phyloP scores from a whole-genome alignment of 2,329 filamentous ascomycete genomes.

The Cladosporium sp. region DNA sequence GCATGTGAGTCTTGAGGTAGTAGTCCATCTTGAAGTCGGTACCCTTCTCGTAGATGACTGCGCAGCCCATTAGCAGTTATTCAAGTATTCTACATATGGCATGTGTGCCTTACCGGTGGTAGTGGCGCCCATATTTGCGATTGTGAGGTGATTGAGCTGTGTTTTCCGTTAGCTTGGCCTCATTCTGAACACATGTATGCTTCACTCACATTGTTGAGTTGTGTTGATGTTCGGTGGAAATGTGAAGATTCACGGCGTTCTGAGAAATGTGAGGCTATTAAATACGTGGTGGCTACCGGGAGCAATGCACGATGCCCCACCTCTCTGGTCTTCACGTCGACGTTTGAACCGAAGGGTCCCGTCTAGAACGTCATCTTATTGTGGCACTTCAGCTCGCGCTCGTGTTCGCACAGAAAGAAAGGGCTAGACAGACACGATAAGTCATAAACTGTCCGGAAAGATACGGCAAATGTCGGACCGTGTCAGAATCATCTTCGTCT shows the following conservation, averaged over 20 bases:
- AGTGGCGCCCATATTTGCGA: slow-evolving; percentile 13
- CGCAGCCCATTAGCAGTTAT: background rate
- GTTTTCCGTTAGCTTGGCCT: background rate
- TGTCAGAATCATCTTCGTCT: background rate
- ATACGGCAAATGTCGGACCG: background rate
- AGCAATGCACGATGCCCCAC: slow-evolving; percentile 12
- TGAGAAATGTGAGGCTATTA: background rate
- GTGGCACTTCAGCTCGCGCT: background rate
- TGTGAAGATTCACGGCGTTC: too few species aligned
- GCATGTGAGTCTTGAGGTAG: slow-evolving; percentile 44
- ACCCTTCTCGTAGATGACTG: slow-evolving; percentile 40
- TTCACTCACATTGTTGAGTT: background rate
- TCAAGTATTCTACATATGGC: background rate
- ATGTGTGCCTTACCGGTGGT: background rate
- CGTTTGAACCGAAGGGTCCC: slow-evolving; percentile 3
- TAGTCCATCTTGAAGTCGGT: slow-evolving; percentile 44
- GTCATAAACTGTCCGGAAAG: background rate
- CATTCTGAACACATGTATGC: background rate
- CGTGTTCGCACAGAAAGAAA: background rate
- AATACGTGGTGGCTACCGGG: background rate
- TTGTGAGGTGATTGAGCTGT: background rate
- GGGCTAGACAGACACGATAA: background rate
- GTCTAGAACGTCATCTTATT: background rate
- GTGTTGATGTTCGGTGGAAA: background rate
- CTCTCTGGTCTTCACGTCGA: slow-evolving; percentile 6